Percentiles rank a stretch among this genome's conserved stretches.
These are phyloP conservation scores for Globisporangium camurandrum DNA, from an alignment of 352 stramenopile species.

Conservation along the genomic window DNA sequence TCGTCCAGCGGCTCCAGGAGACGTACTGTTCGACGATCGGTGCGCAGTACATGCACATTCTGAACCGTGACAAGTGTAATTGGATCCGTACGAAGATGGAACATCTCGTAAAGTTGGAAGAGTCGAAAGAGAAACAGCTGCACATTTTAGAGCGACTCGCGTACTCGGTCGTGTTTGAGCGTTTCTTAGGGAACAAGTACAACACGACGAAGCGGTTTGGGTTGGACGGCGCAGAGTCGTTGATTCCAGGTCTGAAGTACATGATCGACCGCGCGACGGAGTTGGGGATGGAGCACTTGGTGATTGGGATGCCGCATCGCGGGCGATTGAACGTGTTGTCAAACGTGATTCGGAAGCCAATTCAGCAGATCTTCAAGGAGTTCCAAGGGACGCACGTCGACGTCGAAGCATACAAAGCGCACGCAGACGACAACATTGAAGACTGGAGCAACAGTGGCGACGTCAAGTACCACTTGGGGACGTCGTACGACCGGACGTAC, in stretches of 20 bases:
- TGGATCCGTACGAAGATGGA: constrained; percentile 93
- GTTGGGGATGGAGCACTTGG: constrained; percentile 93
- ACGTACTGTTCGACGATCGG: constrained; percentile 97
- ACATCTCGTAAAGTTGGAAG: constrained; percentile 57
- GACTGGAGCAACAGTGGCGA: constrained; percentile 92
- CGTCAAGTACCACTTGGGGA: constrained; percentile 99
- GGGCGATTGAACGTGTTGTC: constrained; percentile 96
- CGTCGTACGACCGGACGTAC: constrained; percentile 94
- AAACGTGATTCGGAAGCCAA: constrained; percentile 98
- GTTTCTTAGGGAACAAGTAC: constrained; percentile 97
- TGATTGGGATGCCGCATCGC: constrained; percentile 98
- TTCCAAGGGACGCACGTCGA: constrained; percentile 95
- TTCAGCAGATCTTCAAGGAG: constrained; percentile 97
- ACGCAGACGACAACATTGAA: constrained; percentile 50
- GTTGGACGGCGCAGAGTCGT: constrained; percentile 93
- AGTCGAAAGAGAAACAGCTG: constrained; percentile 90
- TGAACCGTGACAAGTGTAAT: constrained; percentile 94
- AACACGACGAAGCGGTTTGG: constrained; percentile 98
- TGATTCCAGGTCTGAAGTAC: constrained; percentile 93
- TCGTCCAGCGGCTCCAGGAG: constrained; percentile 91
- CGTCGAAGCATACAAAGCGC: constrained; percentile 80
- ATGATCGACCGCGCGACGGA: constrained; percentile 94
- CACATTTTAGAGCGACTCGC: constrained; percentile 96
- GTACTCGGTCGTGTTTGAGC: constrained; percentile 98
- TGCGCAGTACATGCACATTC: constrained; percentile 99